These are phyloP conservation scores for Silene coronaria DNA, from an alignment of 179 eudicot species.

Conservation along the genomic window DNA sequence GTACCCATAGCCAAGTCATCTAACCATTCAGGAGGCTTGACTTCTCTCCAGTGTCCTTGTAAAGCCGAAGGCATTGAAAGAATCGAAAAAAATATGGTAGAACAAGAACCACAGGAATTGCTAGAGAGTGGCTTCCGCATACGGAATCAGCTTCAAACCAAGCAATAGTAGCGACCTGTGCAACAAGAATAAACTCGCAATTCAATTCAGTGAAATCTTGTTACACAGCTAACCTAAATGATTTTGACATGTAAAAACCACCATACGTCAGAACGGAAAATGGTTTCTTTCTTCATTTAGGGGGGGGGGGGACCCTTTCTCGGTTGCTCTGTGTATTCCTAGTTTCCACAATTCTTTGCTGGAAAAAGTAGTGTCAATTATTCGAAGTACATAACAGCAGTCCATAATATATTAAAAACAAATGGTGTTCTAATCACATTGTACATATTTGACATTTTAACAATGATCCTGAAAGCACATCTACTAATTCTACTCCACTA, in stretches of 20 bases:
- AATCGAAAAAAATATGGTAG: slow-evolving; percentile 88
- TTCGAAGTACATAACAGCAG: background rate
- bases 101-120: slow-evolving; percentile 86
- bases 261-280: background rate
- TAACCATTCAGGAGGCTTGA: slow-evolving; percentile 79
- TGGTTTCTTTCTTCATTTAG: too few relatives aligned
- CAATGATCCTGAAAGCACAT: background rate
- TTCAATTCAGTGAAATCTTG: background rate
- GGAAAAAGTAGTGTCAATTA: background rate
- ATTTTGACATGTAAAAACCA: background rate
- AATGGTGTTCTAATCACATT: background rate
- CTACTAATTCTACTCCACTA: too few relatives aligned
- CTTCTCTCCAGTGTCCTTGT: slow-evolving; percentile 86
- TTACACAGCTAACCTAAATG: background rate
- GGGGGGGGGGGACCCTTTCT: too few relatives aligned
- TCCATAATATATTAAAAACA: background rate
- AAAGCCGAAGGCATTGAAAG: slow-evolving; percentile 90
- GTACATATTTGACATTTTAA: background rate
- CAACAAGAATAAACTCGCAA: slow-evolving; percentile 5
- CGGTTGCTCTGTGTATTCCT: too few relatives aligned
- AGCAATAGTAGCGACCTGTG: slow-evolving; percentile 93
- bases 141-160: slow-evolving; percentile 99
- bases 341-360: background rate
- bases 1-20: background rate
- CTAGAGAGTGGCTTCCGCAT: slow-evolving; percentile 94